Base-by-base conservation (phyloP, 2,329 filamentous ascomycete species). In the Boeremia exigua region DNA sequence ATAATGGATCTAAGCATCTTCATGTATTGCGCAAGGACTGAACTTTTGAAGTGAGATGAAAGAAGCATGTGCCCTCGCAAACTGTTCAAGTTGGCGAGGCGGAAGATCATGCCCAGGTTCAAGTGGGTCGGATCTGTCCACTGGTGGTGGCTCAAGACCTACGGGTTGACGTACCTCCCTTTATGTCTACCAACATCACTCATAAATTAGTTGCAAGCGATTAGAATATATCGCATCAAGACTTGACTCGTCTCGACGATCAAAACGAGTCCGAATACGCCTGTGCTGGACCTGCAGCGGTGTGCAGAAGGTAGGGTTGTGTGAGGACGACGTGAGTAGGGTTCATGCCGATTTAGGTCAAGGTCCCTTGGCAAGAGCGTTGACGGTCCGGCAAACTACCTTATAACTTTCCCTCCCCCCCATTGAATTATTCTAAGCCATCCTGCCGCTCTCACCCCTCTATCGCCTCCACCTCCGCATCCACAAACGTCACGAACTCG, bases 261-360 rank as follows among this genome's bases (percentile, higher is more conserved):
- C 78, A 80, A 68, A 87, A 87, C 68, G 82, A 90, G 87, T 84
- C 84, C 81, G 87, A 86, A 80, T 83, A 89, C 76, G 79, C 77
- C 70, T 76, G 75, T 72, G 65, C 77, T 78, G 74, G 66, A 63
- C 59, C 62, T 65, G 61, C 61, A 61, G 65, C 51, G 59, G 56
- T 56, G 65, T 65, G 73, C 67, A 69, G 47, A 64, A 68, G 65
- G 51, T 59, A 45, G 50, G 19, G 19, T 43, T 53, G 60, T 68
- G 53, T 57, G 50, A 56, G 19, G 62, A 60, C 62, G 62, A 63
- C 63, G 60, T 28, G 28, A 30, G 62, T 64, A 65, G 63, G 58
- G 58, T 59, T 62, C 66, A 65, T 65, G 57, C 67, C 69, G 28
- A 60, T 62, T 59, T 38, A 42, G 63, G 65, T 55, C 59, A 69